Percentiles rank a stretch among this genome's conserved stretches.
These are phyloP conservation scores for Mortierella sp. DNA, from an alignment of 371 early-diverging fungal genomes.

Conservation along the genomic window DNA sequence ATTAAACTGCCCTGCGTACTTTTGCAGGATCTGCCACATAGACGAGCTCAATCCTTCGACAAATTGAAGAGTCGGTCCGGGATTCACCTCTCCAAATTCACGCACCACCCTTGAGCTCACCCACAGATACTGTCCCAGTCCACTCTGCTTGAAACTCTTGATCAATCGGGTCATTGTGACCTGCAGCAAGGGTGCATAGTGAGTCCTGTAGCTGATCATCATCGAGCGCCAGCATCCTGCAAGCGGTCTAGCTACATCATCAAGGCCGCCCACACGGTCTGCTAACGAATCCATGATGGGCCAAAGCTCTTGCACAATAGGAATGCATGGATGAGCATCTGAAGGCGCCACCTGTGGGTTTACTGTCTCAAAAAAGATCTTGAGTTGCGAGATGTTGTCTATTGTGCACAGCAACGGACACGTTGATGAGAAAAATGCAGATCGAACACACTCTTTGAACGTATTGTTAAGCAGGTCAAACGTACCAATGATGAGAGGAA, in stretches of 20 bases:
- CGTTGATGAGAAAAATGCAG: too few species aligned
- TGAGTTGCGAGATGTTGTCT: constrained; percentile 64
- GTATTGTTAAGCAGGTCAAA: too few species aligned
- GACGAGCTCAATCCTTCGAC: constrained; percentile 67
- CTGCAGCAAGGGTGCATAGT: constrained; percentile 66
- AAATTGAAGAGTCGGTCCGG: constrained; percentile 42
- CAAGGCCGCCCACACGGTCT: constrained; percentile 64
- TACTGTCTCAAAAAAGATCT: constrained; percentile 65
- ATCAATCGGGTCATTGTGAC: constrained; percentile 60
- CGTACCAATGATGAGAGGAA: constrained; percentile 60
- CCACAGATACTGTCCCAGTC: constrained; percentile 83
- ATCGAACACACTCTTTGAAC: too few species aligned
- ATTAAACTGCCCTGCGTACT: constrained; percentile 58
- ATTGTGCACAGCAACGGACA: too few species aligned
- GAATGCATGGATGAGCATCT: constrained; percentile 77
- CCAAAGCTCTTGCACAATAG: constrained; percentile 83
- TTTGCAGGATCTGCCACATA: constrained; percentile 69
- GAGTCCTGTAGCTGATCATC: constrained; percentile 69
- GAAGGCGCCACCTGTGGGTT: constrained; percentile 61
- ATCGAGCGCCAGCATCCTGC: constrained; percentile 75
- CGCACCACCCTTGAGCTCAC: constrained; percentile 57
- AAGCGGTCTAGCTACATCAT: constrained; percentile 69
- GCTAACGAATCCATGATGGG: constrained; percentile 73
- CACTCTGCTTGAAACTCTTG: constrained; percentile 70
- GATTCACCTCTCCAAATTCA: constrained; percentile 46